Evolutionary conservation across 2,329 filamentous ascomycete genomes (phyloP).

Genomic region (Epichloe uncinata): DNA sequence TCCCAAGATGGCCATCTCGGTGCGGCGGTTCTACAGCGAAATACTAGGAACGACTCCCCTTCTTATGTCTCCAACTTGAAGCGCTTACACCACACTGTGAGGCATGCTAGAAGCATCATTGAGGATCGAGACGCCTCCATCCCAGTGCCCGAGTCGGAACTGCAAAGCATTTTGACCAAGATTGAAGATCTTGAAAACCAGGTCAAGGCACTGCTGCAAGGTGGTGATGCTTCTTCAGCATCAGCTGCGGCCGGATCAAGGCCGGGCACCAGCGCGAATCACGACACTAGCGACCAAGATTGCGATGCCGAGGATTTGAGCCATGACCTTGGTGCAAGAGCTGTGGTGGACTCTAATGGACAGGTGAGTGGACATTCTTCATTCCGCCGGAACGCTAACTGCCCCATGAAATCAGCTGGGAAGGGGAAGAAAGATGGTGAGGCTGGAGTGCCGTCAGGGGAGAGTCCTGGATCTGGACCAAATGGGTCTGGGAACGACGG

Average conservation of each 20-base stretch:
- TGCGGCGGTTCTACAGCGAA: background rate
- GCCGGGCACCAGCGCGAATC: background rate
- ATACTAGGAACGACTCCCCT: background rate
- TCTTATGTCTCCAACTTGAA: constrained; percentile 7
- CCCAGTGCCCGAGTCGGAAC: constrained; percentile 12
- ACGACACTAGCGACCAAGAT: constrained; percentile 1
- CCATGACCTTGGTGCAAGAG: constrained; percentile 7
- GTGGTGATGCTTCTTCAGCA: background rate
- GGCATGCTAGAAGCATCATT: constrained; percentile 13
- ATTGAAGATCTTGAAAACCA: constrained; percentile 16
- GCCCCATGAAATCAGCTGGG: constrained; percentile 11
- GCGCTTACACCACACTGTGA: constrained; percentile 8
- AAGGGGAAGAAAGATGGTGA: background rate
- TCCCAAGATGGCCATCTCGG: background rate
- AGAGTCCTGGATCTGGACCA: background rate
- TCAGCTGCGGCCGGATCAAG: background rate
- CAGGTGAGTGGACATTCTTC: constrained; percentile 14
- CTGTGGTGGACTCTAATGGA: constrained; percentile 5
- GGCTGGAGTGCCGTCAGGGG: background rate
- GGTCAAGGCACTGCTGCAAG: constrained; percentile 14
- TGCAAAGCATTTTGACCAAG: constrained; percentile 16
- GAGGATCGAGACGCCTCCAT: constrained; percentile 13
- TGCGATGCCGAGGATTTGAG: constrained; percentile 9
- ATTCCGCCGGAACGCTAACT: constrained; percentile 14
- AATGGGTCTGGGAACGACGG: background rate